Percentiles rank a stretch among this genome's conserved stretches.
These are phyloP conservation scores for Thelonectria olida DNA, from an alignment of 2,329 filamentous ascomycete species.

Conservation along the genomic window DNA sequence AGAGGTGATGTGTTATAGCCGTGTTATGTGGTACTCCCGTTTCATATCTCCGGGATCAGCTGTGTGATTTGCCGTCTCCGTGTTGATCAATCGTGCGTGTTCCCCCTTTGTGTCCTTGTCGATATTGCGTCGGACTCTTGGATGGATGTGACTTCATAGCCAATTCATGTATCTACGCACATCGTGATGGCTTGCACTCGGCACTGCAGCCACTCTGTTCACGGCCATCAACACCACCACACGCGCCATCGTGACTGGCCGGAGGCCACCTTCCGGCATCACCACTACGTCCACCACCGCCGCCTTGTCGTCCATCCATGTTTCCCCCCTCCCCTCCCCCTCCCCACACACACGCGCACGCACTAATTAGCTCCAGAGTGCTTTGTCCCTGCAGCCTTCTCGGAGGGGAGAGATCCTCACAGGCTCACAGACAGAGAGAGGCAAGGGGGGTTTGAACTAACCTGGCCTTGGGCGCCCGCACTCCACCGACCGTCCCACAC, in stretches of 20 bases:
- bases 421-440: not conserved
- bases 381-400: constrained; percentile 13
- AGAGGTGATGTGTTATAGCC: not conserved
- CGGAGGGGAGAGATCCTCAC: not conserved
- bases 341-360: constrained; percentile 7
- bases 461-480: constrained; percentile 30
- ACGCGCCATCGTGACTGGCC: not conserved
- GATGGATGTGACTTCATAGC: no score
- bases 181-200: not conserved
- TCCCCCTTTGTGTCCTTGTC: not conserved
- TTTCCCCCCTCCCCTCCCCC: not conserved
- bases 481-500: constrained; percentile 43
- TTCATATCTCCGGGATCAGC: not conserved
- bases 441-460: constrained; percentile 9
- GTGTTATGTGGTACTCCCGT: not conserved
- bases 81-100: not conserved
- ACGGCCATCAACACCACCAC: not conserved
- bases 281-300: no score
- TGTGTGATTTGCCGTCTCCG: not conserved
- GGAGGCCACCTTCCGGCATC: not conserved
- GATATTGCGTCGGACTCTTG: no score
- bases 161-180: no score
- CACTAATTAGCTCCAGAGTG: constrained; percentile 11
- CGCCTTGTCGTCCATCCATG: not conserved
- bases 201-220: not conserved